A percentile compares a stretch with the other conserved stretches of the same genome.
phyloP scores from a whole-genome alignment of 768 basidiomycete species.

The Piloderma croceum region DNA sequence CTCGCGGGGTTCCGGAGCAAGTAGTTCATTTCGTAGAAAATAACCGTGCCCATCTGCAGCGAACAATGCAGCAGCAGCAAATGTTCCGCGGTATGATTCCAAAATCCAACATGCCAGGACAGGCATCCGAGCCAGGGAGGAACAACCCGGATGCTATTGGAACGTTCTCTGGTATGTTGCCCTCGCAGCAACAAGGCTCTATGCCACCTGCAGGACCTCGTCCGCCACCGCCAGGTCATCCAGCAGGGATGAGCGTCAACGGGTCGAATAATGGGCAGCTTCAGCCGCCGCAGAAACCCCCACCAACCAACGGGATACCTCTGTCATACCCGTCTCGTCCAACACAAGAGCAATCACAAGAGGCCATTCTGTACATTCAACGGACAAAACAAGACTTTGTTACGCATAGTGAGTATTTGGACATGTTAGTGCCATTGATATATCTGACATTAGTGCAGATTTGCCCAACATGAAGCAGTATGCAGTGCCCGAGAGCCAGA shows the following conservation, averaged over 20 bases:
- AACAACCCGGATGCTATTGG: too few relatives aligned
- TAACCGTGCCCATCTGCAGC: constrained; percentile 44
- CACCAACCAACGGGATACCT: too few relatives aligned
- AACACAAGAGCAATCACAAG: constrained; percentile 30
- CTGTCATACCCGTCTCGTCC: constrained; percentile 19
- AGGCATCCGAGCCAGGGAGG: too few relatives aligned
- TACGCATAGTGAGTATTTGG: constrained; percentile 22
- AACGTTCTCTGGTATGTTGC: too few relatives aligned
- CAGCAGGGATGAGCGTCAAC: constrained; percentile 10
- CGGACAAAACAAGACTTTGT: constrained; percentile 31
- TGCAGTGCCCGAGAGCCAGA: constrained; percentile 48
- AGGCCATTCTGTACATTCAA: constrained; percentile 21
- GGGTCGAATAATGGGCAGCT: constrained; percentile 17
- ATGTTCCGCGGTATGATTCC: constrained; percentile 6
- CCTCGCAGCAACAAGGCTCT: too few relatives aligned
- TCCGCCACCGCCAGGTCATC: too few relatives aligned
- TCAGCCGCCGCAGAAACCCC: constrained; percentile 16
- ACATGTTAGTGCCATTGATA: constrained; percentile 2
- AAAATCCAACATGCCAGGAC: too few relatives aligned
- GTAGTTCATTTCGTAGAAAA: constrained; percentile 54
- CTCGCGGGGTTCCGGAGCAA: constrained; percentile 41
- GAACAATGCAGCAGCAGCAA: constrained; percentile 26
- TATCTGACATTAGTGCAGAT: constrained; percentile 19
- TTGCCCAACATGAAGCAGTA: constrained; percentile 28
- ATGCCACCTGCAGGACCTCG: too few relatives aligned